These are phyloP conservation scores for Boeremia lycopersici DNA, from an alignment of 2,329 filamentous ascomycete species.

Conservation along the genomic window DNA sequence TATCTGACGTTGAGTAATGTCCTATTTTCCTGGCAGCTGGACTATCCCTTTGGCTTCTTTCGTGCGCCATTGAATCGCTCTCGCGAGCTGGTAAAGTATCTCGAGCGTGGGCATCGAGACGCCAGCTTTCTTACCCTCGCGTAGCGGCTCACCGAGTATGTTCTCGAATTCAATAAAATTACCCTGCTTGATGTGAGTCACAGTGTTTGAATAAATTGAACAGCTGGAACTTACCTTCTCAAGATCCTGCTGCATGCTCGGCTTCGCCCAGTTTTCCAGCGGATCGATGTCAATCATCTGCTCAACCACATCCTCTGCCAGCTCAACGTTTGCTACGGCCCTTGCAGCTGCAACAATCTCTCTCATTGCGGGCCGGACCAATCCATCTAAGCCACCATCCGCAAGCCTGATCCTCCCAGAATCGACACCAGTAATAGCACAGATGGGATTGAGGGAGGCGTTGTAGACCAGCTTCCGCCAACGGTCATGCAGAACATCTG, in stretches of 20 bases:
- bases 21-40: slow-evolving; percentile 26
- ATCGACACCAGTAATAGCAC: slow-evolving; percentile 59
- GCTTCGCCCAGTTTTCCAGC: slow-evolving; percentile 55
- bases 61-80: slow-evolving; percentile 56
- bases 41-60: slow-evolving; percentile 54
- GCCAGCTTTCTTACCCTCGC: slow-evolving; percentile 56
- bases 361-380: slow-evolving; percentile 61
- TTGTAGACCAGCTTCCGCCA: slow-evolving; percentile 62
- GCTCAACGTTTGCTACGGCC: slow-evolving; percentile 49
- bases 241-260: slow-evolving; percentile 62
- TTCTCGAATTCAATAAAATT: slow-evolving; percentile 64
- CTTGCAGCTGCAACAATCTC: slow-evolving; percentile 58
- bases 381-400: slow-evolving; percentile 51
- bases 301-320: slow-evolving; percentile 54
- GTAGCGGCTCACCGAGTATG: slow-evolving; percentile 62
- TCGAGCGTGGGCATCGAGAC: slow-evolving; percentile 58
- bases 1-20: no score
- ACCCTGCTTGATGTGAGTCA: slow-evolving; percentile 41
- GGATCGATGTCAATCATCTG: slow-evolving; percentile 58
- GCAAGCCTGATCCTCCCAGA: slow-evolving; percentile 57
- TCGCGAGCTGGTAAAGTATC: slow-evolving; percentile 56
- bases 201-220: not conserved
- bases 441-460: slow-evolving; percentile 60
- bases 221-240: slow-evolving; percentile 48
- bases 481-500: slow-evolving; percentile 51